Evolutionary conservation across 2,329 filamentous ascomycete genomes (phyloP).

Genomic region (Chrysosporium queenslandicum): DNA sequence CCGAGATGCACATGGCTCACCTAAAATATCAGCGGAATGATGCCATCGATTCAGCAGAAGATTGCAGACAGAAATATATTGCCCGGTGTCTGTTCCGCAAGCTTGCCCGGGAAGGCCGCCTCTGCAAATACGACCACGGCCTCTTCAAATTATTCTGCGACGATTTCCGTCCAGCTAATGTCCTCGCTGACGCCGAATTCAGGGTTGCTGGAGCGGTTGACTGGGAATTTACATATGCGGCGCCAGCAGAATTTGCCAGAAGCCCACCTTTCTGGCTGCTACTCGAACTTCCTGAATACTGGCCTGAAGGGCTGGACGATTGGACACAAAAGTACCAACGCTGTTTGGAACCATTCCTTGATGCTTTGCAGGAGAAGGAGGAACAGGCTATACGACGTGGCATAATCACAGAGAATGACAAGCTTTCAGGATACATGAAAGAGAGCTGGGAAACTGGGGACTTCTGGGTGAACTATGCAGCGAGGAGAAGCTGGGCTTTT

Average conservation of each 20-base stretch:
- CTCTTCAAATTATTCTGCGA: too few species aligned
- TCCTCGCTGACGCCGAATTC: too few species aligned
- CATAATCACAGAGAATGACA: slow-evolving; percentile 12
- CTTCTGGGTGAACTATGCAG: slow-evolving; percentile 19
- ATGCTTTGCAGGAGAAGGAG: slow-evolving; percentile 15
- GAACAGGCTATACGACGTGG: slow-evolving; percentile 9
- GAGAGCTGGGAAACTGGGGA: slow-evolving; percentile 18
- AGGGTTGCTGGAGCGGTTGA: too few species aligned
- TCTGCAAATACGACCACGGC: too few species aligned
- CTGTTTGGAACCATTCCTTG: slow-evolving; percentile 17
- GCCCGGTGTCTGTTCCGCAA: slow-evolving; percentile 18
- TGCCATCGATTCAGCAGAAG: slow-evolving; percentile 22
- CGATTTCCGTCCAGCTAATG: too few species aligned
- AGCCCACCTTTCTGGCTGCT: too few species aligned
- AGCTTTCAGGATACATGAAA: slow-evolving; percentile 17
- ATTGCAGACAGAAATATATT: slow-evolving; percentile 19
- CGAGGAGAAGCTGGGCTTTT: slow-evolving; percentile 21
- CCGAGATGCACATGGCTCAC: not conserved
- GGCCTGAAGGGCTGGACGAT: too few species aligned
- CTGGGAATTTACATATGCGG: too few species aligned
- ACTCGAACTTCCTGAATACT: too few species aligned
- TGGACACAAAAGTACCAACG: slow-evolving; percentile 5
- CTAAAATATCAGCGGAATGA: slow-evolving; percentile 28
- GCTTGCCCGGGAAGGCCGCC: slow-evolving; percentile 12
- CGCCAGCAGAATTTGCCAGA: too few species aligned